Base-by-base conservation (phyloP, 192 early-diverging fungal genomes). In the Oehlia diaphana region DNA sequence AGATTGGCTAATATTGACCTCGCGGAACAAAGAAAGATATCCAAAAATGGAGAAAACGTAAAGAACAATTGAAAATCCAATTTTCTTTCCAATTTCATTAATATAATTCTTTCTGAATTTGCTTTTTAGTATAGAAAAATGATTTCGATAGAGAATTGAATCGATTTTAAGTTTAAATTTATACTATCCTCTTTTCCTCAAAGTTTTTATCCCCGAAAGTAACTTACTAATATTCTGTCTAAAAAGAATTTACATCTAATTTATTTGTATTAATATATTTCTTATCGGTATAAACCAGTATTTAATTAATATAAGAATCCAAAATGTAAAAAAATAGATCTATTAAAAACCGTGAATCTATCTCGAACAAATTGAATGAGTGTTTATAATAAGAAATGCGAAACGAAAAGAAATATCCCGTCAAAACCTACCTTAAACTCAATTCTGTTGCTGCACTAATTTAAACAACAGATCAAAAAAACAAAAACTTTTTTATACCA, bases 1-100 rank as follows among this genome's bases (percentile, higher is more conserved):
- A 89, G 86, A 21, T 87, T 98, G 66, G 97, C 93, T 2, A 82
- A 82, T 28, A 78, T 91, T 58, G 97, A 98, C 72, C 72, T 88
- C 49, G 86, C 88, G 62, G 90, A 91, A 71, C 78, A 84, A 47
- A 85, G 28, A 71, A 77, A 65, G 12, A 26, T 58, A 33, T 2
- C 14, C 2, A 72, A 72, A 50, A 72, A 72, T 68, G 9, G 33
- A 68, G 66, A 14, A 28, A 64, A 19, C n/a, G 8, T 12, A 28
- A 64, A 26, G 31, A 33, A 28, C 33, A 67, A 67, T 67, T 33
- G 26, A 67, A 67, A 12, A 64, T 28, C 23, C 9, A 33, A 33
- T 67, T 31, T 14, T 33, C 14, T 58, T 58, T 58, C 16, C 19
- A 21, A 4, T 21, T 21, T 58, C 4, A 58, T 58, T 47, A 47